Evolutionary conservation across 352 stramenopile species (phyloP).

Genomic region (Discostella stelligera): DNA sequence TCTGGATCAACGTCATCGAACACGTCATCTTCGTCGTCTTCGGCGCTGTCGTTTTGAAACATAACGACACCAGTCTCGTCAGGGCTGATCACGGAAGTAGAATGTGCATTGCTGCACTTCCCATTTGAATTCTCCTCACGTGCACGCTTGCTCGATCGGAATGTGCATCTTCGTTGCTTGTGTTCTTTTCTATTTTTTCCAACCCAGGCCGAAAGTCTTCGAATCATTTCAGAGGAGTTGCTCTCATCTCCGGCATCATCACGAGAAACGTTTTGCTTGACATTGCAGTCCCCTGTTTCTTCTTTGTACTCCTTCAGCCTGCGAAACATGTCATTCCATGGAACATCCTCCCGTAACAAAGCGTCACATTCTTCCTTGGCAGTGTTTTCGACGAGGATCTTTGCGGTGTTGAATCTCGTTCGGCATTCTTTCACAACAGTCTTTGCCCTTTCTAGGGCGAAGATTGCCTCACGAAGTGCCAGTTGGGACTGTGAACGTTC

Average conservation of each 20-base stretch:
- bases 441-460: constrained; percentile 29
- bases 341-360: constrained; percentile 25
- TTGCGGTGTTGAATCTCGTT: constrained; percentile 27
- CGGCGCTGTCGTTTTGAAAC: neutral
- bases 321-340: constrained; percentile 55
- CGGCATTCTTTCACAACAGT: constrained; percentile 21
- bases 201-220: constrained; percentile 26
- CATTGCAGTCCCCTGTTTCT: constrained; percentile 47
- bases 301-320: constrained; percentile 48
- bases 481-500: constrained; percentile 33
- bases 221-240: constrained; percentile 20
- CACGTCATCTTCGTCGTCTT: constrained; percentile 14
- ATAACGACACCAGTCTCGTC: constrained; percentile 9
- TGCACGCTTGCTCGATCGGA: constrained; percentile 8
- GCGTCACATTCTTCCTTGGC: constrained; percentile 48
- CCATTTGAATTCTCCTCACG: neutral
- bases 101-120: constrained; percentile 2
- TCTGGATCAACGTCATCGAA: constrained; percentile 33
- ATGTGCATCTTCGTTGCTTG: constrained; percentile 13
- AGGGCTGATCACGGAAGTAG: constrained; percentile 1
- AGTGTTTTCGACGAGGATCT: constrained; percentile 20
- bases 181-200: constrained; percentile 36
- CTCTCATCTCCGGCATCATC: constrained; percentile 17
- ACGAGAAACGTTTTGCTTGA: constrained; percentile 25
- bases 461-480: constrained; percentile 33